A percentile compares a stretch with the other conserved stretches of the same genome.
These are phyloP conservation scores for Ganoderma meredithae DNA, from an alignment of 1,284 basidiomycete species.

Conservation along the genomic window DNA sequence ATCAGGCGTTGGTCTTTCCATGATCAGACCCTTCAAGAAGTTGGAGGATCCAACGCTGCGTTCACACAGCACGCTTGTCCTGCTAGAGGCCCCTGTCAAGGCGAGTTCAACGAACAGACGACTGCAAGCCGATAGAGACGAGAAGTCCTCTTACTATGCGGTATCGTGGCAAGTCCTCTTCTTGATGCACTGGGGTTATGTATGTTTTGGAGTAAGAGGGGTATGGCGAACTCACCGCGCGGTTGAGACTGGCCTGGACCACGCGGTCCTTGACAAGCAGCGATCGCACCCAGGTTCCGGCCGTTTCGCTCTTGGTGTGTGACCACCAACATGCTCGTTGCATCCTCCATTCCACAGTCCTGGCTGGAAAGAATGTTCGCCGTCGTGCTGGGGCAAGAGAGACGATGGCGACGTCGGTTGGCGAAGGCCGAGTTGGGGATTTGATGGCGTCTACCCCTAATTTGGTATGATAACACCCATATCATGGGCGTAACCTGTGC, in stretches of 20 bases:
- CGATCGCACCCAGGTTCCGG: conserved; percentile 3
- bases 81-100: no score
- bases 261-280: neutral
- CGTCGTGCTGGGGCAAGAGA: neutral
- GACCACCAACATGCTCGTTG: neutral
- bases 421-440: neutral
- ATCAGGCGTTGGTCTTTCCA: no score
- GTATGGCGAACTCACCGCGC: neutral
- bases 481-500: neutral
- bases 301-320: neutral
- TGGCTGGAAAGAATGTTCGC: neutral
- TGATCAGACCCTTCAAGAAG: no score
- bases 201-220: neutral
- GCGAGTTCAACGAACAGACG: no score
- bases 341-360: neutral
- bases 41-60: no score
- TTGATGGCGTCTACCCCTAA: conserved; percentile 7
- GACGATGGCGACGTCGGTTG: neutral
- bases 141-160: no score
- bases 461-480: conserved; percentile 23
- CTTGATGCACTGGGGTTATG: no score
- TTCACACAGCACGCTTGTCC: no score
- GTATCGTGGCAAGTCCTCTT: no score
- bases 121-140: no score
- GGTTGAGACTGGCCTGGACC: neutral